These are phyloP conservation scores for Quercus aquifolioides DNA, from an alignment of 306 rosid species.

Conservation along the genomic window DNA sequence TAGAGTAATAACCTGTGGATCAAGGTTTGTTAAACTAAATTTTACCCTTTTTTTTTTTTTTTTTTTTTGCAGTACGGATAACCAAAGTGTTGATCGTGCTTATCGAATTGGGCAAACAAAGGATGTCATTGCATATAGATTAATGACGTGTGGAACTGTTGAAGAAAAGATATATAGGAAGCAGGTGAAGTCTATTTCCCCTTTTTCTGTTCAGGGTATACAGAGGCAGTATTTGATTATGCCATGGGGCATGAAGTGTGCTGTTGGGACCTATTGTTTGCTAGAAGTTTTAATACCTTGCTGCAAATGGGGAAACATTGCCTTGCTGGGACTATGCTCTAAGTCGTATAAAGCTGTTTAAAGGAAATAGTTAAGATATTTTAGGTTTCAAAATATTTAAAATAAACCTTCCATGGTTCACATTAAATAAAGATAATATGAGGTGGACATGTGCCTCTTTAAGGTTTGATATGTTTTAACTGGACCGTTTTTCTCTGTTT, in stretches of 20 bases:
- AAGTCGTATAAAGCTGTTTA: neutral
- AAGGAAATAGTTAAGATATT: neutral
- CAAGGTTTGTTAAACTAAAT: neutral
- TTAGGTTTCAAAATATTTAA: neutral
- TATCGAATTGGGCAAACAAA: slow-evolving; percentile 91
- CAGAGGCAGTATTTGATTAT: neutral
- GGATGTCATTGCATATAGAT: slow-evolving; percentile 83
- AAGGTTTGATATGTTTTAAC: too few relatives aligned
- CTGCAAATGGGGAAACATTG: neutral
- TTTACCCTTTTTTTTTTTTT: neutral
- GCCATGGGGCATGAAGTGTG: neutral
- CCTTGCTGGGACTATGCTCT: neutral
- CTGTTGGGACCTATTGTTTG: neutral
- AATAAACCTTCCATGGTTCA: neutral
- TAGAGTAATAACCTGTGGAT: slow-evolving; percentile 1
- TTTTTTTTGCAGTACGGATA: slow-evolving; percentile 80
- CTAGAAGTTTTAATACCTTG: neutral
- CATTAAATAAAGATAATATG: neutral
- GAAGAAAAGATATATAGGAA: slow-evolving; percentile 95
- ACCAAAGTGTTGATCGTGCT: slow-evolving; percentile 96
- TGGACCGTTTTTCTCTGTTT: neutral
- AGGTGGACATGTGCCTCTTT: neutral
- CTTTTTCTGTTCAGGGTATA: neutral
- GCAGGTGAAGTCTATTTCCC: slow-evolving; percentile 50
- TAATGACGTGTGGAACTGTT: slow-evolving; percentile 97